A percentile compares a stretch with the other conserved stretches of the same genome.
phyloP scores from a whole-genome alignment of 2,329 filamentous ascomycete species.

The Trichoderma gracile region DNA sequence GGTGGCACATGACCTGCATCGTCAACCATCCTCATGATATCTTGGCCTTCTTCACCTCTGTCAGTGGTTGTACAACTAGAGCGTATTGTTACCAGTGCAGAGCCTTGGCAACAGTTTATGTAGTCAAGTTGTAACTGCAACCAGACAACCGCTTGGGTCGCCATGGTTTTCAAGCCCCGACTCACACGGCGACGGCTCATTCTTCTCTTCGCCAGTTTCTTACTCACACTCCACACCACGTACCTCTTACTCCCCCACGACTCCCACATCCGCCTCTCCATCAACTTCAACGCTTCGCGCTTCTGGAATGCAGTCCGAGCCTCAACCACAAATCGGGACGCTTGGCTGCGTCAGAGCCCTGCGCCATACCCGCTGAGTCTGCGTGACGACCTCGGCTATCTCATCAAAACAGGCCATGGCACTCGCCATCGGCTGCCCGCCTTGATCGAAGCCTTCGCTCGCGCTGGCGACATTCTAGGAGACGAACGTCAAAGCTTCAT shows the following conservation, averaged over 20 bases:
- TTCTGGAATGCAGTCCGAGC: slow-evolving; percentile 37
- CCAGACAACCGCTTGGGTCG: background rate
- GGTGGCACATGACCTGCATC: background rate
- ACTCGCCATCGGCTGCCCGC: slow-evolving; percentile 51
- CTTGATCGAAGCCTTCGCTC: slow-evolving; percentile 47
- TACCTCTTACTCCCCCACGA: slow-evolving; percentile 39
- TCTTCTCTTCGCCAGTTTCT: slow-evolving; percentile 30
- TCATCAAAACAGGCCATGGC: slow-evolving; percentile 59
- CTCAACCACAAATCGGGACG: slow-evolving; percentile 39
- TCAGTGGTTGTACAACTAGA: background rate
- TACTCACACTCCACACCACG: slow-evolving; percentile 33
- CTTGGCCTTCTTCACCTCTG: background rate
- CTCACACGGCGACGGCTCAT: slow-evolving; percentile 36
- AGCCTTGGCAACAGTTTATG: background rate
- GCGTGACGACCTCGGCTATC: slow-evolving; percentile 49
- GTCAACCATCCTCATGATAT: background rate
- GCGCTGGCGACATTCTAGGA: slow-evolving; percentile 38
- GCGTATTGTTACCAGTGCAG: background rate
- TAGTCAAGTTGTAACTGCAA: too few species aligned
- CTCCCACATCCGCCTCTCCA: slow-evolving; percentile 38
- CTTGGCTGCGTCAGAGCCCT: slow-evolving; percentile 43
- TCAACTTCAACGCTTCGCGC: slow-evolving; percentile 40
- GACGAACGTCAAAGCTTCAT: slow-evolving; percentile 46
- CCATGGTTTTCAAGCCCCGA: slow-evolving; percentile 34
- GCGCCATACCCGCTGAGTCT: slow-evolving; percentile 48